phyloP scores from a whole-genome alignment of 768 basidiomycete genomes.

The Trametes punicea region DNA sequence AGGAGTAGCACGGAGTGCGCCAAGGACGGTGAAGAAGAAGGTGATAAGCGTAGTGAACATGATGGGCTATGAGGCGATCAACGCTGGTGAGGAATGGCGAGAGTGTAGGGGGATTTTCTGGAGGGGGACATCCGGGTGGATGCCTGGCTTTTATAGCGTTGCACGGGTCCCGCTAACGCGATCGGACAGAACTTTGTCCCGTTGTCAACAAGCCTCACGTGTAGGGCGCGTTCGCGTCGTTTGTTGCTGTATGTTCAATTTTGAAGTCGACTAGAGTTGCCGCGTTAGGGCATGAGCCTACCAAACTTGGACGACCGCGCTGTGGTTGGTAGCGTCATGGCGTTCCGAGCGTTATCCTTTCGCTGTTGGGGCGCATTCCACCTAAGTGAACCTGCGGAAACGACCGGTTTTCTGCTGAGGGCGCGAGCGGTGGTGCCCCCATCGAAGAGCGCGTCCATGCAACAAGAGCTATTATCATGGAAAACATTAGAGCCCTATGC shows the following conservation, averaged over 20 bases:
- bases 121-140: neutral
- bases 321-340: conserved; percentile 1
- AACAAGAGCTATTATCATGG: too few species aligned
- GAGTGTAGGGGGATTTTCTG: neutral
- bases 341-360: neutral
- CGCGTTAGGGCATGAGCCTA: neutral
- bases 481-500: too few species aligned
- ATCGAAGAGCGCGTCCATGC: too few species aligned
- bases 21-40: neutral
- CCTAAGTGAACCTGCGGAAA: too few species aligned
- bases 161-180: neutral
- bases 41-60: neutral
- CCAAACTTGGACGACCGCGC: neutral
- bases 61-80: neutral
- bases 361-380: too few species aligned
- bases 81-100: neutral
- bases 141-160: neutral
- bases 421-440: too few species aligned
- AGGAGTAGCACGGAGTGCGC: neutral
- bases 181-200: conserved; percentile 8
- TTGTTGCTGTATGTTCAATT: conserved; percentile 4
- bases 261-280: neutral
- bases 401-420: too few species aligned
- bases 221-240: neutral
- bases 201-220: conserved; percentile 6